phyloP scores from a whole-genome alignment of 139 green algal genomes.

The Zygnema circumcarinatum region DNA sequence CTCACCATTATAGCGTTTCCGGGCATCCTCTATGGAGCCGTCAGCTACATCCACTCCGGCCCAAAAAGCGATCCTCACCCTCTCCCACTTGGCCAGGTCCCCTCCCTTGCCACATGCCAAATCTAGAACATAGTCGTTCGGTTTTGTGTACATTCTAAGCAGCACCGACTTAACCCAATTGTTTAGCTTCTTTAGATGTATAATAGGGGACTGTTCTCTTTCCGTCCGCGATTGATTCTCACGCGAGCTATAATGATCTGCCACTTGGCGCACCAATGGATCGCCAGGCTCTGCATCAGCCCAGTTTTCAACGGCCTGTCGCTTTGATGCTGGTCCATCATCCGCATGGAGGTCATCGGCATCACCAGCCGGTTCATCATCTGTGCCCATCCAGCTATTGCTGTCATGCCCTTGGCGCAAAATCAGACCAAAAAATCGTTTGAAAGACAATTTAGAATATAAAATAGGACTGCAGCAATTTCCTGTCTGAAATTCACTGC shows the following conservation, averaged over 20 bases:
- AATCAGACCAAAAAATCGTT: too few species aligned
- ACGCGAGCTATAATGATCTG: constrained; percentile 46
- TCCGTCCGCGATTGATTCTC: constrained; percentile 42
- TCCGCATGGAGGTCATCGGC: neutral
- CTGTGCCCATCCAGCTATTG: too few species aligned
- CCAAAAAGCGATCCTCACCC: constrained; percentile 31
- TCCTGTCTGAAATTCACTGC: too few species aligned
- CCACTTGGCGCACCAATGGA: constrained; percentile 13
- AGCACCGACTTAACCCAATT: constrained; percentile 63
- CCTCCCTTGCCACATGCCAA: constrained; percentile 64
- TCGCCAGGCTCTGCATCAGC: neutral
- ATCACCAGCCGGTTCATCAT: too few species aligned
- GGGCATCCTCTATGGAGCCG: constrained; percentile 47
- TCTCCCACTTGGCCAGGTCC: constrained; percentile 60
- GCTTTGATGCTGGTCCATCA: neutral
- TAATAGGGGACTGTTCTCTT: constrained; percentile 55
- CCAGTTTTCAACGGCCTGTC: neutral
- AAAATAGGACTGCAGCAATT: too few species aligned
- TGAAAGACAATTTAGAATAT: too few species aligned
- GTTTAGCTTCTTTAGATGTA: constrained; percentile 63
- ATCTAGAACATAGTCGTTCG: constrained; percentile 58
- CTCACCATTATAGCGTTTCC: constrained; percentile 45
- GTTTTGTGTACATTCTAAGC: constrained; percentile 38
- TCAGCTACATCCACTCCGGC: constrained; percentile 58
- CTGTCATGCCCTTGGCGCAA: too few species aligned